Evolutionary conservation across 352 stramenopile genomes (phyloP), one percentile per base, ranked within the genome.

Genomic region (Globisporangium sylvaticum): DNA sequence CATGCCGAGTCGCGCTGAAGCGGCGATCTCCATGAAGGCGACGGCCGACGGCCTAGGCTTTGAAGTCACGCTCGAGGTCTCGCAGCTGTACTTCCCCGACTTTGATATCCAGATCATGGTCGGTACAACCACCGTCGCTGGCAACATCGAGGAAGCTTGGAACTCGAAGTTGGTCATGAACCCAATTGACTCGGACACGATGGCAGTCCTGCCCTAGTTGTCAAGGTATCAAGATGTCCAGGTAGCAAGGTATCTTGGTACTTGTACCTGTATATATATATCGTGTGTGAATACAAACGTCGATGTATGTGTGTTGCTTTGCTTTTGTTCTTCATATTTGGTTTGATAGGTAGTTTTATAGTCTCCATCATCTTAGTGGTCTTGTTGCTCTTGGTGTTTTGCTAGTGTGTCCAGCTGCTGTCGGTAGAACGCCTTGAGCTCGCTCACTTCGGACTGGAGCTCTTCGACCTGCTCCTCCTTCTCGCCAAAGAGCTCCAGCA

Each of bases 401-500:
- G 83, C 83, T 32, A 92, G 66, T 18, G 82, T 89, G 70, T 92
- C 84, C 1, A 92, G 74, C 24, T 92, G 84, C 58, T 92, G 89
- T 39, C 78, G 66, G 65, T 95, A 95, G 55, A 95, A 89, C 14
- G 79, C 77, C 62, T 93, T 92, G 39, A 92, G 83, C 57, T 93
- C 84, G 24, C 76, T 73, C 8, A 95, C 83, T 62, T 95, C 85
- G 2, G 80, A 66, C 65, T 93, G 84, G 9, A 95, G 60, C 58
- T 95, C 87, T 62, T 95, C 87, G 10, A 95, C 82, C 50, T 95
- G 84, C 65, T 95, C 87, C 64, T 95, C 87, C 64, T 92, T 95
- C 44, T 95, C 87, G 31, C 87, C 87, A 69, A 95, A 90, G 8
- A 95, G 76, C 62, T 95, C 87, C 7, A 95, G 71, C 31, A 95